These are phyloP conservation scores for Colletotrichum lini DNA, from an alignment of 2,329 filamentous ascomycete species.

Conservation along the genomic window DNA sequence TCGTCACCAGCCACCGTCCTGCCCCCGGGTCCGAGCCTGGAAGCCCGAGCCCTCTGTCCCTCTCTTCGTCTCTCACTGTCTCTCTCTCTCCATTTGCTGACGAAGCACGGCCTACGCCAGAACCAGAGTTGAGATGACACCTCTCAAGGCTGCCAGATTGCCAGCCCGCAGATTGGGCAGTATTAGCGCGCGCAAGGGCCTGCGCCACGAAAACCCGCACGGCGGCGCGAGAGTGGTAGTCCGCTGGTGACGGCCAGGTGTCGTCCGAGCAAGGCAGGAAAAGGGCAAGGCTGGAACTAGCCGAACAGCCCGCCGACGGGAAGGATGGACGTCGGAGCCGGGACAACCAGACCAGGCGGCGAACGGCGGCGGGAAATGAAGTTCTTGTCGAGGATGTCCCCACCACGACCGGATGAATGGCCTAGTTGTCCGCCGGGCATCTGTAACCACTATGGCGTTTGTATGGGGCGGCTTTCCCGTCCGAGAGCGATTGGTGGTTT, in stretches of 20 bases:
- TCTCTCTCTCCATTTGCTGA: slow-evolving; percentile 11
- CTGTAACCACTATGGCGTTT: slow-evolving; percentile 34
- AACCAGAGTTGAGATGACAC: slow-evolving; percentile 36
- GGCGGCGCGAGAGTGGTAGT: background rate
- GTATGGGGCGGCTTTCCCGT: slow-evolving; percentile 6
- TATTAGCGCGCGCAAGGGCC: slow-evolving; percentile 29
- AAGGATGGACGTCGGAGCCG: slow-evolving; percentile 29
- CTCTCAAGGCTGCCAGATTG: slow-evolving; percentile 36
- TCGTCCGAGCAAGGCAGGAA: background rate
- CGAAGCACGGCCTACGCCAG: slow-evolving; percentile 1
- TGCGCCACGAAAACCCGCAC: slow-evolving; percentile 13
- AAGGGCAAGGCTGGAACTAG: background rate
- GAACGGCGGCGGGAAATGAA: slow-evolving; percentile 11
- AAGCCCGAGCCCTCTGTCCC: background rate
- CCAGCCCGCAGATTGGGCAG: slow-evolving; percentile 9
- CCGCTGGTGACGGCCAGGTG: background rate
- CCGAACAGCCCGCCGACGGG: slow-evolving; percentile 7
- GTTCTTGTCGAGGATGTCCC: background rate
- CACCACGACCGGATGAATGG: slow-evolving; percentile 3
- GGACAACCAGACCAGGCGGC: background rate
- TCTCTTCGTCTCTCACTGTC: no score
- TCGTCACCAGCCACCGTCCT: slow-evolving; percentile 28
- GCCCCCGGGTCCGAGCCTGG: slow-evolving; percentile 17
- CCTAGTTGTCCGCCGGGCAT: slow-evolving; percentile 1
- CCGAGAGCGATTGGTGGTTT: slow-evolving; percentile 14